Base-by-base conservation (phyloP, 1,284 basidiomycete genomes). In the Chondrostereum purpureum region DNA sequence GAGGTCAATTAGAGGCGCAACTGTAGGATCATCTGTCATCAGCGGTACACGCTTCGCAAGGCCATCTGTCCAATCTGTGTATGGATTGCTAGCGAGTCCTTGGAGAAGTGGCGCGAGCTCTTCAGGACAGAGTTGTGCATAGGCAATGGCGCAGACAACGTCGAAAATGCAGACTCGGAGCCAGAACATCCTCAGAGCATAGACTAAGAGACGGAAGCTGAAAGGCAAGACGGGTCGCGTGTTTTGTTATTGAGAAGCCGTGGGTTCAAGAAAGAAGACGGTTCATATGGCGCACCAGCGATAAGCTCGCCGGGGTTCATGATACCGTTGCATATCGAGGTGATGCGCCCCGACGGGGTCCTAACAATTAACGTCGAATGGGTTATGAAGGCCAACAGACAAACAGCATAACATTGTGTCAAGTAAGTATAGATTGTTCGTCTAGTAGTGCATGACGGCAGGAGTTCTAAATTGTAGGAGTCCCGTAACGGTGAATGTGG, bases 1-100 rank as follows among this genome's bases (percentile, higher is more conserved):
- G 42, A 70, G 57, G 47, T 69, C 66, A 34, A 70, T 55, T 10
- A 72, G 57, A 19, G 64, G 64, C 4, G 62, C 54, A 10, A 61
- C 55, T 4, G 63, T 65, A 6, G 55, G 49, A 48, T 66, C 63
- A 44, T 65, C 54, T 2, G 65, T 67, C 44, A 58, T 58, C 20
- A 65, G 49, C 14, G 65, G 63, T 3, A 68, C 63, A 24, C 66
- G 59, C 31, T 56, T 58, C 14, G 57, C 47, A 19, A 65, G 48
- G 38, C 21, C 33, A 17, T 51, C 11, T 5, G 24, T n/a, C 13
- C 4, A n/a, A 10, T n/a, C 12, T 5, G 13, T n/a, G 5, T 23
- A 20, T n/a, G 55, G 51, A 12, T 47, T 44, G 19, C 46, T 38
- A 3, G 45, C 46, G 5, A 65, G 49, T 1, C 58, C 59, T 20